Evolutionary conservation across 805 yeast species (phyloP), one percentile per base, ranked within the genome.

Genomic region (Saturnispora halmiae): DNA sequence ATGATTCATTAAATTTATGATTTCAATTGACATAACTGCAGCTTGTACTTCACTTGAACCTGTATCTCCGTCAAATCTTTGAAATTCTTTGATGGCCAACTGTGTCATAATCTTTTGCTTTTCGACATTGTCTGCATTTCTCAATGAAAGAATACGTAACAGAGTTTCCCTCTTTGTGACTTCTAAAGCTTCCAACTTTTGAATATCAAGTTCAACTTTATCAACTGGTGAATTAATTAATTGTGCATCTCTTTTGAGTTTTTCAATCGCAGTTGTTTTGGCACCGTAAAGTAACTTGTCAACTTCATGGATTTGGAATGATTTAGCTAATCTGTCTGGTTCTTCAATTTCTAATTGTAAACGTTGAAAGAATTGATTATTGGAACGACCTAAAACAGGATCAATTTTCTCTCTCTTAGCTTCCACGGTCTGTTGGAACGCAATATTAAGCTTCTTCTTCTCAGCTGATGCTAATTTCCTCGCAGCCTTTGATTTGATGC

Each of bases 1-100:
- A 55, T 88, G 96, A 33, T 75, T 72, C 66, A 84, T 84, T 46
- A 84, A 67, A 48, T 75, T 78, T 50, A 81, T 83, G 51, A 92
- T 85, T 53, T 75, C 75, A 36, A 85, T 79, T 0, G 97, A 86
- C 65, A 80, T 65, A 21, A 84, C 72, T 2, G 96, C 97, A 2
- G 97, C 96, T 62, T 88, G 96, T 20, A 88, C 96, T 63, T 90
- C 97, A 40, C 94, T 77, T 2, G 95, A 84, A 3, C 95, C 96
- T 1, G 96, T 84, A 59, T 92, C 97, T 40, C 95, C 95, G 34
- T 79, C 86, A 48, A 72, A 70, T 53, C 95, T 71, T 51, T 76
- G 78, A 60, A 90, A 88, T 63, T 90, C 96, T 51, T 72, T 64
- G 38, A 76, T 69, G 1, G 96, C 96, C 34, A 81, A 59, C 34